Base-by-base conservation (phyloP, 768 basidiomycete genomes). In the Panellus pusillus region DNA sequence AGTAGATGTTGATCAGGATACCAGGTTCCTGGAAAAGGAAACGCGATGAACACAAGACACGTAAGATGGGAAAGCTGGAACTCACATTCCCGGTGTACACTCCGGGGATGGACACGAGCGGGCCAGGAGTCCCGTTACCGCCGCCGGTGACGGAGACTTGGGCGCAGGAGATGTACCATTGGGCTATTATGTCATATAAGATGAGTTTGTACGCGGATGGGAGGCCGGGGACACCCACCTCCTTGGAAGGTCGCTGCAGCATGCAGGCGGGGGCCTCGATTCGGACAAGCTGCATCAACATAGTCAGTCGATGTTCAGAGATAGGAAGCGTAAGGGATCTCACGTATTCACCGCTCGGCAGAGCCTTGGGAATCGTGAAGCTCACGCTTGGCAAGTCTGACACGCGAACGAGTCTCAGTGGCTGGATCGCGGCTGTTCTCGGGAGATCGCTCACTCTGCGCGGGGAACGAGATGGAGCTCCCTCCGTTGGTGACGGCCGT, bases 401-500 rank as follows among this genome's bases (percentile, higher is more conserved):
- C n/a, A n/a, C n/a, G n/a, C n/a, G 2, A 7, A 39, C 15, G 24
- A 20, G 19, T 24, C 11, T 38, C 24, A 24, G 24, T 6, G 24
- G 24, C 24, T 24, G 24, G 24, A 24, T 24, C 24, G 24, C 24
- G 52, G 5, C 37, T 35, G 4, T 6, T 9, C 11, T 20, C 19
- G 13, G 4, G 9, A 35, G 28, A 36, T 19, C 9, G 29, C 65
- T 45, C 50, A 70, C 76, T 74, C 54, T 74, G 61, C 28, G 77
- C 70, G 32, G 78, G 79, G 68, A 72, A 81, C 40, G 68, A 68
- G 65, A 80, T 81, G 44, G 67, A 70, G 39, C 46, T 64, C 43
- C 79, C 78, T 37, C 78, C 78, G 60, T 80, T 65, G 20, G 78
- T 80, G 41, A 72, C 67, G 1, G 78, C 75, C 6, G 68, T 64